phyloP scores from a whole-genome alignment of 1,139 yeast species.

The Yamadazyma diddensiae region DNA sequence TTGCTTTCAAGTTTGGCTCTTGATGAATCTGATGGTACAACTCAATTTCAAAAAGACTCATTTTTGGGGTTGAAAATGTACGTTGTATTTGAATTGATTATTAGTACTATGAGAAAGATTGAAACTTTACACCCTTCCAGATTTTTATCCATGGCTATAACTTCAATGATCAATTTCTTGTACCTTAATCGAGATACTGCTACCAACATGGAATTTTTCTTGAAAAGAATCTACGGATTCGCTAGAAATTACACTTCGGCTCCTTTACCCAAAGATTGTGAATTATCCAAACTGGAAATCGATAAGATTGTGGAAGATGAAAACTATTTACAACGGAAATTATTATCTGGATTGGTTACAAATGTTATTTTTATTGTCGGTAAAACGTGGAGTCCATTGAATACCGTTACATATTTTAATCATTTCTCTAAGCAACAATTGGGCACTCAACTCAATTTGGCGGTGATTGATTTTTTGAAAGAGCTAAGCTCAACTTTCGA shows the following conservation, averaged over 20 bases:
- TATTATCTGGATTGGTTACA: constrained; percentile 40
- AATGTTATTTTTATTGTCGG: constrained; percentile 43
- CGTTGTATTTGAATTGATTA: constrained; percentile 59
- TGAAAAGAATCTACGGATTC: constrained; percentile 62
- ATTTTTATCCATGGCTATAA: constrained; percentile 63
- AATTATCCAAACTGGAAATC: constrained; percentile 35
- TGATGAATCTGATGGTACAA: constrained; percentile 23
- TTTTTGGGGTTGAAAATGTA: constrained; percentile 59
- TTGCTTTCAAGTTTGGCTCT: constrained; percentile 34
- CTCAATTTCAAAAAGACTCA: constrained; percentile 22
- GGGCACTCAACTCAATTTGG: constrained; percentile 10
- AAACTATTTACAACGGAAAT: constrained; percentile 46
- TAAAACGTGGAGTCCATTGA: constrained; percentile 16
- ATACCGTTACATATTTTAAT: constrained; percentile 9
- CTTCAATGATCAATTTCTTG: constrained; percentile 52
- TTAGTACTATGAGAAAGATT: constrained; percentile 50
- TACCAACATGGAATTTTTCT: constrained; percentile 39
- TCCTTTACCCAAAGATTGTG: constrained; percentile 33
- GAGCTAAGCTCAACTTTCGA: constrained; percentile 63
- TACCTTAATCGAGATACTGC: constrained; percentile 31
- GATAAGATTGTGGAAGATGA: constrained; percentile 48
- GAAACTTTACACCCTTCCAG: constrained; percentile 72
- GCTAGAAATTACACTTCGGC: constrained; percentile 62
- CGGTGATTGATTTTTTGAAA: constrained; percentile 41
- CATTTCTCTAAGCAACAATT: constrained; percentile 11